Evolutionary conservation across 805 yeast species (phyloP), one percentile per base, ranked within the genome.

Genomic region (Candida multigemmis): DNA sequence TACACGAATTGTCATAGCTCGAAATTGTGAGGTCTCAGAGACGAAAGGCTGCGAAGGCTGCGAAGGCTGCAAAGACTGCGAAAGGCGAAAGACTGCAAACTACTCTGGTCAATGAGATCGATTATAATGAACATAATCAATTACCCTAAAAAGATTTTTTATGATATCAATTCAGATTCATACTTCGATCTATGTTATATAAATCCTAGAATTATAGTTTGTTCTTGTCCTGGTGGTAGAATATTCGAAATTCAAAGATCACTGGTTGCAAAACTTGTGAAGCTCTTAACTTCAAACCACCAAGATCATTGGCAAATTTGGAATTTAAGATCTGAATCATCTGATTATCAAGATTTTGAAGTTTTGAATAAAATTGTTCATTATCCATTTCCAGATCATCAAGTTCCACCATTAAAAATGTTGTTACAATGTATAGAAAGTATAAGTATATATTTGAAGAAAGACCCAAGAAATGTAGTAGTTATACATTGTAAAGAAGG

Each of bases 401-500:
- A 69, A 25, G 75, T 91, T 0, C 83, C 94, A 0, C 68, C 84
- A 2, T 65, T 87, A 25, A 33, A 48, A 1, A 39, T 67, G n/a
- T 42, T 87, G 7, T 46, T 68, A 4, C 38, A 44, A 2, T 44
- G 68, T 4, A 57, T 74, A 0, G 44, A 48, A 10, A 65, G 62
- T 1, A 67, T 86, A 6, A 50, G 61, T 22, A 36, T 34, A 1
- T 77, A 52, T 35, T 41, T 80, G 14, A 23, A 35, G 1, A 21
- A 22, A 10, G 37, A 48, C 12, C 39, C 53, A 1, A 32, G 50
- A 0, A 63, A 68, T 30, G 74, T 79, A 3, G 86, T 82, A 0
- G 64, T 82, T 1, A 49, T 89, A 6, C 96, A 89, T 46, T 89
- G 97, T 47, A 76, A 80, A 42, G 82, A 83, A 37, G 97, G 97